Evolutionary conservation across 75 land plant species (phyloP).

Genomic region (Adiantum capillusveneris): DNA sequence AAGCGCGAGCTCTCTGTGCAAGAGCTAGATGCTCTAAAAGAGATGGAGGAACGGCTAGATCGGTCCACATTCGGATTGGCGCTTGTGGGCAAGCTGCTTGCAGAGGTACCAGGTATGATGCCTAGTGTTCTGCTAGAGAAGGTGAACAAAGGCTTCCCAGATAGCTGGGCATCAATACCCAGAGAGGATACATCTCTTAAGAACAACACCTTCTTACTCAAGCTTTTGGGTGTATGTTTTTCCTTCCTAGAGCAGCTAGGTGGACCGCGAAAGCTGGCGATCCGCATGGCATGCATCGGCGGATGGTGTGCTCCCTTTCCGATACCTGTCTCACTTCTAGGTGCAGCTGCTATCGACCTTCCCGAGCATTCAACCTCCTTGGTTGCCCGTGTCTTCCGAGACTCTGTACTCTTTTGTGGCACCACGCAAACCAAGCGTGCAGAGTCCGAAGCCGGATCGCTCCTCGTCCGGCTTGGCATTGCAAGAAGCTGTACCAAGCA

Average conservation of each 20-base stretch:
- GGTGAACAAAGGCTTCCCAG: conserved; percentile 30
- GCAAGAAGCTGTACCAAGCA: conserved; percentile 37
- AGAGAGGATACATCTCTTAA: conserved; percentile 42
- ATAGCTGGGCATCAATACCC: conserved; percentile 19
- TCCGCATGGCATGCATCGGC: conserved; percentile 57
- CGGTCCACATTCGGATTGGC: conserved; percentile 57
- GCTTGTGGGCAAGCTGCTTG: conserved; percentile 52
- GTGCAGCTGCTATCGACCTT: conserved; percentile 43
- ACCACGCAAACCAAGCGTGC: conserved; percentile 33
- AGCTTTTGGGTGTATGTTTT: conserved; percentile 44
- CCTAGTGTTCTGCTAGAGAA: conserved; percentile 70
- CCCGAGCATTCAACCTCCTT: conserved; percentile 22
- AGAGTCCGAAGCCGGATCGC: conserved; percentile 54
- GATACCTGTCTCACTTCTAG: conserved; percentile 46
- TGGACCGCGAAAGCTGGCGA: conserved; percentile 39
- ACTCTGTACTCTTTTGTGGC: conserved; percentile 22
- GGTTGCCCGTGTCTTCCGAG: conserved; percentile 10
- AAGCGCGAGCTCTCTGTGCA: conserved; percentile 45
- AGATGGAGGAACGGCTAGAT: conserved; percentile 56
- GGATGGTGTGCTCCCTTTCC: conserved; percentile 81
- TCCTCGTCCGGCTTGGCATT: conserved; percentile 53
- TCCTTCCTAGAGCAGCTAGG: conserved; percentile 33
- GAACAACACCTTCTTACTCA: conserved; percentile 61
- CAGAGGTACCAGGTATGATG: conserved; percentile 42
- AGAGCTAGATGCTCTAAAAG: conserved; percentile 55